Base-by-base conservation (phyloP, 75 land plant species). In the Pinus albicaulis region DNA sequence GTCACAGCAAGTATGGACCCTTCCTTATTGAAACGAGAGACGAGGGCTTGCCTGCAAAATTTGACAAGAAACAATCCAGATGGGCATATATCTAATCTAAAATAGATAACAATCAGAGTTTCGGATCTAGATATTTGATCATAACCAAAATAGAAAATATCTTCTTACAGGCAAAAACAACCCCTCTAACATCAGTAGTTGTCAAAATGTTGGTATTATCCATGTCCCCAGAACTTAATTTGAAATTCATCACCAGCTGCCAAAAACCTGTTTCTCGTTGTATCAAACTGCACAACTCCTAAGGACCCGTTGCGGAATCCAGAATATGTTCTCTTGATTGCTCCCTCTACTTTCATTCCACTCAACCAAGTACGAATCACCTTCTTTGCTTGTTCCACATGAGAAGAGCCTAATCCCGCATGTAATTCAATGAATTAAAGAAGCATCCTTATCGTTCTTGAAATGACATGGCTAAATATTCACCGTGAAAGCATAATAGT, bases 11-110 rank as follows among this genome's bases (percentile, higher is more conserved):
- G 77, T 16, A 82, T 23, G 19, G 71, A 36, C 34, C 84, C 84
- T 14, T 82, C 84, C 65, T 82, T 82, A 38, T 82, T 82, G 77
- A 82, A 82, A 23, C 84, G 76, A n/a, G 26, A 82, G 57, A 2
- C 76, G 76, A 28, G 84, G 84, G 19, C 73, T 82, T 34, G 83
- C 76, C 84, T 82, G 60, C 23, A 11, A 72, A 48, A 13, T 48
- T 48, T 11, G 11, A 48, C 11, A 48, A 48, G 11, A 48, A 10
- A 48, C 12, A 48, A 44, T 44, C 6, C 8, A 48, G 53, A 48
- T 48, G 12, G 12, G 2, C 53, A 48, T 48, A 48, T 48, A 48
- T 10, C 53, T 10, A 48, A 48, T 48, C 12, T 48, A 48, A 48
- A 48, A 48, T 48, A 48, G 53, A 48, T 48, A 48, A 2, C 11